A percentile compares a stretch with the other conserved stretches of the same genome.
Evolutionary conservation across 2,329 filamentous ascomycete genomes (phyloP).

Genomic region (Alternaria sp.): DNA sequence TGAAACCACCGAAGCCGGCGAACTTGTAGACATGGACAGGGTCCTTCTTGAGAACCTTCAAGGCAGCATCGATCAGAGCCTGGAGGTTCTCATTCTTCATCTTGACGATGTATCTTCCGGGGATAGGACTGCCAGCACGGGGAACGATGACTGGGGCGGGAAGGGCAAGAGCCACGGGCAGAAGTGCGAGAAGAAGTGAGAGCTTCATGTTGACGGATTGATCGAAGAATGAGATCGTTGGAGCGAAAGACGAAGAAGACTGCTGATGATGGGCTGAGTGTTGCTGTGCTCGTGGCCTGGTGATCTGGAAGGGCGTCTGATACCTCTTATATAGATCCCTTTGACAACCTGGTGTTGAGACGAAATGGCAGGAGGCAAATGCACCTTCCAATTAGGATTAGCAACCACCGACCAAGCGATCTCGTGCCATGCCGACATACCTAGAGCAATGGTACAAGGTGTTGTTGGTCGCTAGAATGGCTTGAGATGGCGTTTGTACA

Average conservation of each 20-base stretch:
- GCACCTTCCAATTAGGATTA: constrained; percentile 47
- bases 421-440: constrained; percentile 30
- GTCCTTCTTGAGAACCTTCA: constrained; percentile 37
- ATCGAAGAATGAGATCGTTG: constrained; percentile 20
- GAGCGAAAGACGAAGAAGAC: constrained; percentile 23
- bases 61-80: constrained; percentile 35
- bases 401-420: constrained; percentile 18
- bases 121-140: constrained; percentile 48
- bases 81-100: constrained; percentile 51
- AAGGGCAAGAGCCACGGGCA: constrained; percentile 49
- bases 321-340: constrained; percentile 43
- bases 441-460: constrained; percentile 22
- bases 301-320: constrained; percentile 16
- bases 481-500: constrained; percentile 39
- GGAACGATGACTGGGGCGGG: constrained; percentile 53
- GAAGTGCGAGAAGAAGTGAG: constrained; percentile 49
- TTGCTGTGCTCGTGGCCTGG: constrained; percentile 42
- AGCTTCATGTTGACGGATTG: constrained; percentile 51
- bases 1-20: constrained; percentile 52
- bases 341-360: constrained; percentile 15
- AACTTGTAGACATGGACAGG: constrained; percentile 51
- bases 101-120: constrained; percentile 58
- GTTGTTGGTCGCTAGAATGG: constrained; percentile 25
- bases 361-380: constrained; percentile 24
- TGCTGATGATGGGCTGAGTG: constrained; percentile 32